These are phyloP conservation scores for Colletotrichum godetiae DNA, from an alignment of 2,329 filamentous ascomycete species.

Conservation along the genomic window DNA sequence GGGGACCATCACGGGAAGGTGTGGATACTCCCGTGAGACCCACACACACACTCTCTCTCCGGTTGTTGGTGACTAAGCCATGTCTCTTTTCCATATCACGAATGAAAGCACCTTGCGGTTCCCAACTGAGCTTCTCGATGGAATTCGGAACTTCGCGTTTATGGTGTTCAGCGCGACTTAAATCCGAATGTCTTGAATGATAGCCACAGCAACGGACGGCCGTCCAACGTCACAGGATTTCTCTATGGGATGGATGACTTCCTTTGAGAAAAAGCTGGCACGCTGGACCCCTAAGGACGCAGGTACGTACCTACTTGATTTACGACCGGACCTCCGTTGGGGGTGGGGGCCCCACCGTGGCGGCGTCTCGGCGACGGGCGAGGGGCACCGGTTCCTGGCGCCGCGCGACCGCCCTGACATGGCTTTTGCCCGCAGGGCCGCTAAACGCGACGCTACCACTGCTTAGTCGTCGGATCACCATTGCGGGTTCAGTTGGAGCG, in stretches of 20 bases:
- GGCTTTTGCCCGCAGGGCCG: neutral
- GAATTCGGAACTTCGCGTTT: constrained; percentile 20
- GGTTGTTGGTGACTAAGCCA: neutral
- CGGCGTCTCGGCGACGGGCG: neutral
- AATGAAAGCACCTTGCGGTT: neutral
- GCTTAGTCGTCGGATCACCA: neutral
- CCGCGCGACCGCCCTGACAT: constrained; percentile 31
- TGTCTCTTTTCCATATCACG: neutral
- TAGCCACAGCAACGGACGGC: neutral
- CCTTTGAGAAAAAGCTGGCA: neutral
- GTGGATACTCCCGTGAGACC: neutral
- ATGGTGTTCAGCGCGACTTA: constrained; percentile 14
- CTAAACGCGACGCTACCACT: constrained; percentile 26
- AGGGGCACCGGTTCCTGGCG: constrained; percentile 28
- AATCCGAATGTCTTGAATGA: neutral
- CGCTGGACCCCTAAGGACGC: neutral
- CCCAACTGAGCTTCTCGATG: neutral
- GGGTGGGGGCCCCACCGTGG: constrained; percentile 9
- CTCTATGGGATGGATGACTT: neutral
- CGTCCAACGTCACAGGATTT: neutral
- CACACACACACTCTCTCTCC: neutral
- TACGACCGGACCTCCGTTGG: constrained; percentile 33
- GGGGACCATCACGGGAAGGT: neutral
- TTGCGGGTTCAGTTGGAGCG: neutral
- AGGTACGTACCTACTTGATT: neutral